Evolutionary conservation across 495 filamentous ascomycete species (phyloP).

Genomic region (Penicillium coprophilum): DNA sequence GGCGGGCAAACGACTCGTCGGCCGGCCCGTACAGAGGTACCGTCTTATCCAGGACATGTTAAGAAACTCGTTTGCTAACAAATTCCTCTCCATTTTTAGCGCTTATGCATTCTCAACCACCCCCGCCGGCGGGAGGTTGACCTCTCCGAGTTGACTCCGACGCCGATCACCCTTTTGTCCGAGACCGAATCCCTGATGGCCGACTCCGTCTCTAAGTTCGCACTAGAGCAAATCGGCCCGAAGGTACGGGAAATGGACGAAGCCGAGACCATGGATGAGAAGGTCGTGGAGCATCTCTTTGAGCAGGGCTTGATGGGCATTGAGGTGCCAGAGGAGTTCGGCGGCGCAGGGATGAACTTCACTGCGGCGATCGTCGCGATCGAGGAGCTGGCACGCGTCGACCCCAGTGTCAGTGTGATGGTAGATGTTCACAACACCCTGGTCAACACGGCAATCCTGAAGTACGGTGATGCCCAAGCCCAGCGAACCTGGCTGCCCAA

Average conservation of each 20-base stretch:
- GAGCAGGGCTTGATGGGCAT: slow-evolving; percentile 98
- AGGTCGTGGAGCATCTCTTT: slow-evolving; percentile 87
- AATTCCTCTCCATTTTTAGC: slow-evolving; percentile 30
- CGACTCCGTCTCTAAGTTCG: slow-evolving; percentile 88
- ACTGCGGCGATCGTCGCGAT: slow-evolving; percentile 93
- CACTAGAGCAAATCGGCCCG: slow-evolving; percentile 80
- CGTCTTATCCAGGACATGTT: not conserved
- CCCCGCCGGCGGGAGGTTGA: slow-evolving; percentile 56
- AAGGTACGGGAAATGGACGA: slow-evolving; percentile 98
- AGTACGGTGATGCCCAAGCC: slow-evolving; percentile 71
- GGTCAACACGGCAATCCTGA: slow-evolving; percentile 89
- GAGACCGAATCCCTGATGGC: slow-evolving; percentile 88
- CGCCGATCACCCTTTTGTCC: slow-evolving; percentile 89
- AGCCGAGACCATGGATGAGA: slow-evolving; percentile 87
- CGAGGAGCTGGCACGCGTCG: slow-evolving; percentile 91
- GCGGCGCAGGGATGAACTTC: slow-evolving; percentile 98
- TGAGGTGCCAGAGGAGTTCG: slow-evolving; percentile 96
- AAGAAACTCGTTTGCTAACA: not conserved
- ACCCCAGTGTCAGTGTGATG: slow-evolving; percentile 92
- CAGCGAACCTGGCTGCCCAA: slow-evolving; percentile 85
- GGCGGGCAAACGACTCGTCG: slow-evolving; percentile 41
- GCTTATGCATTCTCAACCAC: slow-evolving; percentile 73
- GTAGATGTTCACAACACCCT: slow-evolving; percentile 97
- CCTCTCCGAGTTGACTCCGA: slow-evolving; percentile 73
- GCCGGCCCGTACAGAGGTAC: slow-evolving; percentile 48